These are phyloP conservation scores for Globisporangium radiosum DNA, from an alignment of 352 stramenopile species.

Conservation along the genomic window DNA sequence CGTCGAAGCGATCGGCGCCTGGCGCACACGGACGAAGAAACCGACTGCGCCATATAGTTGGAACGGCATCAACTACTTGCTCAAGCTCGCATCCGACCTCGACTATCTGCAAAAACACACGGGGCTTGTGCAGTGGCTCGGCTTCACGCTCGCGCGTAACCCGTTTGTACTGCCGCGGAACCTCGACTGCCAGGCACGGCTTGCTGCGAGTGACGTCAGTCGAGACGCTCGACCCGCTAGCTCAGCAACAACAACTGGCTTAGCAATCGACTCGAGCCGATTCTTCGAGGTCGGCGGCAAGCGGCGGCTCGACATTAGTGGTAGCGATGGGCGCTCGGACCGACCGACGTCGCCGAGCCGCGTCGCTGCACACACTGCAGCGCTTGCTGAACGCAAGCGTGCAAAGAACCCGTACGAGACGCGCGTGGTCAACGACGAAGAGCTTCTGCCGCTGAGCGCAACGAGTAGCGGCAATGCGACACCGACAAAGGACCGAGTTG, in stretches of 20 bases:
- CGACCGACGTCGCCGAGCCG: slow-evolving; percentile 8
- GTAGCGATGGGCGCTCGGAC: neutral
- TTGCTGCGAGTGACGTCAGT: neutral
- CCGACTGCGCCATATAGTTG: slow-evolving; percentile 56
- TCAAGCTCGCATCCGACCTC: slow-evolving; percentile 87
- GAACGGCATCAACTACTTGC: slow-evolving; percentile 90
- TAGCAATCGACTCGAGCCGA: neutral
- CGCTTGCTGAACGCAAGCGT: slow-evolving; percentile 45
- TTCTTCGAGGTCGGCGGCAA: slow-evolving; percentile 69
- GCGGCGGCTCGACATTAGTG: slow-evolving; percentile 8
- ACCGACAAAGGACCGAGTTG: slow-evolving; percentile 8
- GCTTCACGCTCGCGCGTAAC: slow-evolving; percentile 80
- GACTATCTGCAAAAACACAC: slow-evolving; percentile 85
- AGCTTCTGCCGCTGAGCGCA: slow-evolving; percentile 38
- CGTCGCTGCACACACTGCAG: slow-evolving; percentile 15
- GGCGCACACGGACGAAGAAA: slow-evolving; percentile 43
- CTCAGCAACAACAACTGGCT: no score
- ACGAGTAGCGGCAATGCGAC: neutral
- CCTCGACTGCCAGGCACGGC: slow-evolving; percentile 37
- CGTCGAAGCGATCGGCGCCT: slow-evolving; percentile 75
- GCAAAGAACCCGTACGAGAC: slow-evolving; percentile 81
- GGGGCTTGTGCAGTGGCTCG: slow-evolving; percentile 75
- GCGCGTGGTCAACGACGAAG: slow-evolving; percentile 80
- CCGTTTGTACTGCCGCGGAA: slow-evolving; percentile 85
- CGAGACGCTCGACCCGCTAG: no score